Conservation (phyloP, 2,329 filamentous ascomycete genomes). For the Macroventuria anomochaeta region DNA sequence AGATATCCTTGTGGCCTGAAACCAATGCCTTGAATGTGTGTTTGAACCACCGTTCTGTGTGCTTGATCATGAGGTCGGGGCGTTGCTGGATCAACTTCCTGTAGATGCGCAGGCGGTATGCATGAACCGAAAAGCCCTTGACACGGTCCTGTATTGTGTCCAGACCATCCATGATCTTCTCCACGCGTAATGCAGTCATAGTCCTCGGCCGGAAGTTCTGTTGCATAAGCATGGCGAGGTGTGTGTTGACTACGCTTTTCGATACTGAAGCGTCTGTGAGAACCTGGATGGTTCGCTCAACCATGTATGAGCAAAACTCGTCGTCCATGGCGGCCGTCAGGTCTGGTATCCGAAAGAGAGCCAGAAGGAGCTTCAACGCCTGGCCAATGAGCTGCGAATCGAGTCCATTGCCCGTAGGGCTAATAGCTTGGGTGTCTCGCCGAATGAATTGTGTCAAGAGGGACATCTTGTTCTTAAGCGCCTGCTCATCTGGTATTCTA, state of each 20-base stretch:
- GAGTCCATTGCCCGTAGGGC: constrained; percentile 58
- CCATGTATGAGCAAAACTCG: constrained; percentile 79
- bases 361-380: constrained; percentile 77
- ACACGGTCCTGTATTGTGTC: constrained; percentile 75
- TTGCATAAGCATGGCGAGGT: constrained; percentile 80
- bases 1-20: constrained; percentile 77
- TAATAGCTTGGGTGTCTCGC: constrained; percentile 74
- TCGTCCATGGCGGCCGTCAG: constrained; percentile 73
- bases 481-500: constrained; percentile 65
- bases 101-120: constrained; percentile 80
- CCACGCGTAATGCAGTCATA: constrained; percentile 74
- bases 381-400: constrained; percentile 78
- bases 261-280: constrained; percentile 72
- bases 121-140: constrained; percentile 80
- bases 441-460: constrained; percentile 82
- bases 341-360: constrained; percentile 76
- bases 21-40: constrained; percentile 84
- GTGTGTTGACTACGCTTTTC: constrained; percentile 78
- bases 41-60: constrained; percentile 77
- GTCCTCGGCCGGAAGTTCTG: constrained; percentile 79
- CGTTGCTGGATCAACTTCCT: constrained; percentile 76
- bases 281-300: constrained; percentile 79
- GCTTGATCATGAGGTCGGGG: constrained; percentile 70
- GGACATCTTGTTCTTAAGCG: constrained; percentile 71
- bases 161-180: constrained; percentile 72